phyloP scores from a whole-genome alignment of 345 rosid species.

The Raphanus raphanistrum region DNA sequence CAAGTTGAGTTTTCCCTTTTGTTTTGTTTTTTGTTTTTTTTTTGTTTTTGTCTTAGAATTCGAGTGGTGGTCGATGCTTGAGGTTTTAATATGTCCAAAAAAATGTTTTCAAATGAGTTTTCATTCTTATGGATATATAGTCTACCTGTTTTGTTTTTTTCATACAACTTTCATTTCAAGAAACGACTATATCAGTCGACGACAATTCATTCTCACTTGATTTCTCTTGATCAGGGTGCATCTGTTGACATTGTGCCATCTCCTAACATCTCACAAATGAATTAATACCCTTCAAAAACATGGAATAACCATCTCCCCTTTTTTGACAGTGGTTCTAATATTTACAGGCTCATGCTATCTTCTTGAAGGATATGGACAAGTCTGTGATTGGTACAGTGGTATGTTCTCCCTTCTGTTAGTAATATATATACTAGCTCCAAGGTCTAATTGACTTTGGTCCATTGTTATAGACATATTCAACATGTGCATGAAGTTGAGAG shows the following conservation, averaged over 20 bases:
- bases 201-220: conserved; percentile 71
- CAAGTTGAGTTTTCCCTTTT: too few species aligned
- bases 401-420: conserved; percentile 37
- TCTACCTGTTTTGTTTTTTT: too few species aligned
- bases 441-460: background rate
- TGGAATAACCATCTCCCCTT: background rate
- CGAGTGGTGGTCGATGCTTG: too few species aligned
- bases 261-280: conserved; percentile 15
- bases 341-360: conserved; percentile 69
- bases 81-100: too few species aligned
- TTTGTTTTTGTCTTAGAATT: too few species aligned
- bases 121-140: too few species aligned
- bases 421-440: background rate
- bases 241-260: conserved; percentile 90
- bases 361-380: conserved; percentile 89
- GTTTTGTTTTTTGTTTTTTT: too few species aligned
- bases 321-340: background rate
- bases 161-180: too few species aligned
- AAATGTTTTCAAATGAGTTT: too few species aligned
- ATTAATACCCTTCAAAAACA: conserved; percentile 5
- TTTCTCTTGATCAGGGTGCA: conserved; percentile 99
- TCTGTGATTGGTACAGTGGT: conserved; percentile 80
- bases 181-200: too few species aligned
- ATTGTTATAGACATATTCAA: conserved; percentile 18
- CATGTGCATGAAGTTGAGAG: too few species aligned